These are phyloP conservation scores for Apocynum venetum DNA, from an alignment of 257 asterid genomes.

Conservation along the genomic window DNA sequence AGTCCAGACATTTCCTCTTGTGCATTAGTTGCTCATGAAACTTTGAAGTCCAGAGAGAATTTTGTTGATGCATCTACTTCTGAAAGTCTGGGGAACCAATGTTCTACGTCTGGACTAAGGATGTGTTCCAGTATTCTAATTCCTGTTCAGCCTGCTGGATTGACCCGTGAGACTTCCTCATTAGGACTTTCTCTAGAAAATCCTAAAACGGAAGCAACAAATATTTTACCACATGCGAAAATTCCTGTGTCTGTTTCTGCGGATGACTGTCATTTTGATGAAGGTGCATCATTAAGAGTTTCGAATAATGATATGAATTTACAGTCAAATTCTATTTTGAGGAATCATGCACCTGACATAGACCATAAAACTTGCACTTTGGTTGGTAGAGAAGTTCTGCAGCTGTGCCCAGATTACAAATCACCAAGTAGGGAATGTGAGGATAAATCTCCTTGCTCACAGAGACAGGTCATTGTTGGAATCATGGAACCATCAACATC, in stretches of 20 bases:
- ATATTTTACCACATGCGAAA: not conserved
- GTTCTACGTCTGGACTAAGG: conserved; percentile 32
- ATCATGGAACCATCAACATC: conserved; percentile 27
- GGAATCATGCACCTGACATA: not conserved
- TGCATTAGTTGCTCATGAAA: conserved; percentile 23
- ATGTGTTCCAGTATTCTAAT: conserved; percentile 32
- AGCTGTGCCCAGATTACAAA: conserved; percentile 11
- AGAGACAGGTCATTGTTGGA: conserved; percentile 3
- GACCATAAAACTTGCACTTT: conserved; percentile 18
- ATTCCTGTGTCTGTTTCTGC: conserved; percentile 2
- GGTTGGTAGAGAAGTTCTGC: conserved; percentile 10
- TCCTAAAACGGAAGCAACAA: not conserved
- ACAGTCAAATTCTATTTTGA: conserved; percentile 9
- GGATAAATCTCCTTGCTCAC: conserved; percentile 12
- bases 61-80: conserved; percentile 29
- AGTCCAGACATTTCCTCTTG: conserved; percentile 26
- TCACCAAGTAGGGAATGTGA: conserved; percentile 19
- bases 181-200: conserved; percentile 8
- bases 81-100: conserved; percentile 23
- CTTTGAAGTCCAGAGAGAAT: conserved; percentile 19
- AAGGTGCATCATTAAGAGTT: not conserved
- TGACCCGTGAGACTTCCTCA: conserved; percentile 18
- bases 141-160: conserved; percentile 27
- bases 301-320: conserved; percentile 15
- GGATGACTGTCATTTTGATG: conserved; percentile 15